Conservation (phyloP, 2,329 filamentous ascomycete species). For the Didymella pinodella region DNA sequence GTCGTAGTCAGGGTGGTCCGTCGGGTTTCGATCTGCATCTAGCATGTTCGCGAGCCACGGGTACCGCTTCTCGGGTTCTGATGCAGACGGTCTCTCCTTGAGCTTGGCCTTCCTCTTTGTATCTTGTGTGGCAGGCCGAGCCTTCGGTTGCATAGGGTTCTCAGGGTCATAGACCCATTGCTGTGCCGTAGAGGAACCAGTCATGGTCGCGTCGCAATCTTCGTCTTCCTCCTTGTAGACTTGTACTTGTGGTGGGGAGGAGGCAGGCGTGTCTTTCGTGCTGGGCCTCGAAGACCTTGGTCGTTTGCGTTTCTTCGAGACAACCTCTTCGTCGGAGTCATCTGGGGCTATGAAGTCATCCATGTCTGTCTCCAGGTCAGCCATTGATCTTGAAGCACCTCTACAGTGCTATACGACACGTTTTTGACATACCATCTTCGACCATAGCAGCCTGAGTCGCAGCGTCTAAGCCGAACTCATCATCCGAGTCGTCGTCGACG, state of each 20-base stretch:
- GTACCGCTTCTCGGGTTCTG: conserved; percentile 86
- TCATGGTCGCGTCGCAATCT: conserved; percentile 64
- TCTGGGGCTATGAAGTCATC: conserved; percentile 89
- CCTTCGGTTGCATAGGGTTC: conserved; percentile 60
- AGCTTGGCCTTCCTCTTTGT: conserved; percentile 45
- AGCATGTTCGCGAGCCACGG: conserved; percentile 85
- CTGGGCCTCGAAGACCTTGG: conserved; percentile 69
- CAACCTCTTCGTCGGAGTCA: conserved; percentile 71
- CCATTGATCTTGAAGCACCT: not conserved
- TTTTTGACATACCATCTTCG: conserved; percentile 59
- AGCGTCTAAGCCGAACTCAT: conserved; percentile 69
- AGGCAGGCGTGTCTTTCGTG: conserved; percentile 58
- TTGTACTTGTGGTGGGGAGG: conserved; percentile 51
- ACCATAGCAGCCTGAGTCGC: conserved; percentile 63
- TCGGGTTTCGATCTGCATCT: conserved; percentile 83
- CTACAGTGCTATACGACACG: not conserved
- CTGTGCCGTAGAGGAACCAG: conserved; percentile 72
- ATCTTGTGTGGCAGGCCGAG: conserved; percentile 49
- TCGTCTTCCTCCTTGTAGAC: conserved; percentile 58
- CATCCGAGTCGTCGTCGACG: conserved; percentile 69
- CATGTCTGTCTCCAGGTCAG: conserved; percentile 64
- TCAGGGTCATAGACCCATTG: conserved; percentile 82
- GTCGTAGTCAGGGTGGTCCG: conserved; percentile 86
- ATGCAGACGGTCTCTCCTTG: conserved; percentile 75
- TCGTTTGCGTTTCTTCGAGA: conserved; percentile 75